These are phyloP conservation scores for Baudoinia panamericana DNA, from an alignment of 495 filamentous ascomycete genomes.

Conservation along the genomic window DNA sequence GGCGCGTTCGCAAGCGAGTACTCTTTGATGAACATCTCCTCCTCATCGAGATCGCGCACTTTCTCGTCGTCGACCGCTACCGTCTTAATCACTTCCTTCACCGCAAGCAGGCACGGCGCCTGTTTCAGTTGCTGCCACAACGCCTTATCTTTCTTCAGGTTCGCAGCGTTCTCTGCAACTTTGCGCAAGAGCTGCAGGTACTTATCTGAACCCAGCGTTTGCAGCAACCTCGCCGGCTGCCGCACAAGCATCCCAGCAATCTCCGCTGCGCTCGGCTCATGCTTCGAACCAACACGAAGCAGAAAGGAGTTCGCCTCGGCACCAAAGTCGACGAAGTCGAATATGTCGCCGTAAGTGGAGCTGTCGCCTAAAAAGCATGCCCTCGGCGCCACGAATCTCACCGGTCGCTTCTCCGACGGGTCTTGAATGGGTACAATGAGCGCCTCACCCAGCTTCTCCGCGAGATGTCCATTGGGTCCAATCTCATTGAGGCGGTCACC, in stretches of 20 bases:
- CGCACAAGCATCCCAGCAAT: conserved; percentile 63
- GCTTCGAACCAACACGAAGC: conserved; percentile 72
- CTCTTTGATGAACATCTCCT: conserved; percentile 59
- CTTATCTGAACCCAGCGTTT: conserved; percentile 66
- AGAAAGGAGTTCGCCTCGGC: conserved; percentile 77
- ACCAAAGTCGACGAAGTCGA: conserved; percentile 94
- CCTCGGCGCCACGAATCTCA: conserved; percentile 46
- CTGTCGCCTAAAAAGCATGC: conserved; percentile 66
- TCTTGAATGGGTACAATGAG: conserved; percentile 20
- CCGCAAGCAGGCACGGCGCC: conserved; percentile 68
- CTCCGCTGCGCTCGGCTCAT: conserved; percentile 74
- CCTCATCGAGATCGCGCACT: conserved; percentile 43
- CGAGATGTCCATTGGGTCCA: conserved; percentile 36
- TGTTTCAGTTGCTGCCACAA: conserved; percentile 62
- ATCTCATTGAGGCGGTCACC: conserved; percentile 62
- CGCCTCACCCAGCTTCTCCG: conserved; percentile 42
- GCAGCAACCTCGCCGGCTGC: conserved; percentile 67
- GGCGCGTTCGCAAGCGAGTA: conserved; percentile 58
- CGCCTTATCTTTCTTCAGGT: conserved; percentile 62
- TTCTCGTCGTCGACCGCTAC: conserved; percentile 24
- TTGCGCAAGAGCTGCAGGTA: conserved; percentile 70
- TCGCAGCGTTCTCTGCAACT: conserved; percentile 54
- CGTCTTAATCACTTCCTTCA: conserved; percentile 48
- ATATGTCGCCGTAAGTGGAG: conserved; percentile 69
- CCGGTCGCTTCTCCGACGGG: conserved; percentile 1